These are phyloP conservation scores for Kazachstania taianensis DNA, from an alignment of 805 yeast species.

Conservation along the genomic window DNA sequence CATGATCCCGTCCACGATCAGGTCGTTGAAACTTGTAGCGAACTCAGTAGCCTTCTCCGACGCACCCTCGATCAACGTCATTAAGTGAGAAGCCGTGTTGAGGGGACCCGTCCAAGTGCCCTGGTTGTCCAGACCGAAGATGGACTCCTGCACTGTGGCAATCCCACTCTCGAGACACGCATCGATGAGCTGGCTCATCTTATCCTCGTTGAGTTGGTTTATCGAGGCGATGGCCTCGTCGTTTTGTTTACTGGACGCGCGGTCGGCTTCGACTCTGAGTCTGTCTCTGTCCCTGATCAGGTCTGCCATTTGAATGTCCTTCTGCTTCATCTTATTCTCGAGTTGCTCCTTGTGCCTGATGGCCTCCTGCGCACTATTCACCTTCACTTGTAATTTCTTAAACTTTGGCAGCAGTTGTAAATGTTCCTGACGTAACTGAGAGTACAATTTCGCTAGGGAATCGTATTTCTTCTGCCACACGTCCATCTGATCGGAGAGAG, in stretches of 20 bases:
- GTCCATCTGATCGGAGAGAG: slow-evolving; percentile 61
- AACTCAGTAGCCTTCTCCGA: slow-evolving; percentile 68
- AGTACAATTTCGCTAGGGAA: slow-evolving; percentile 76
- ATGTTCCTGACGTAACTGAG: slow-evolving; percentile 88
- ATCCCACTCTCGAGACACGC: slow-evolving; percentile 61
- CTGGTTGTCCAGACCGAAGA: slow-evolving; percentile 63
- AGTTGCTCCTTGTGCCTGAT: slow-evolving; percentile 70
- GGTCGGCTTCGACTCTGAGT: slow-evolving; percentile 64
- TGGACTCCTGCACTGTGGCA: slow-evolving; percentile 60
- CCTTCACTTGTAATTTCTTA: slow-evolving; percentile 76
- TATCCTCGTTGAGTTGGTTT: slow-evolving; percentile 29
- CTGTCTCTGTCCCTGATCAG: slow-evolving; percentile 83
- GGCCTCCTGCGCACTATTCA: slow-evolving; percentile 83
- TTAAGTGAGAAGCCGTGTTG: slow-evolving; percentile 6
- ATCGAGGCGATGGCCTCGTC: neutral
- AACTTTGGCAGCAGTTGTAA: slow-evolving; percentile 65
- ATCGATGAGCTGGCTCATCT: slow-evolving; percentile 51
- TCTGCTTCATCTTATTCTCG: slow-evolving; percentile 75
- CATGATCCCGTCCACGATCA: slow-evolving; percentile 61
- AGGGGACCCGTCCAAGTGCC: slow-evolving; percentile 16
- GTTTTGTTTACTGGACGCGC: slow-evolving; percentile 22
- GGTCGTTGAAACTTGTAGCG: slow-evolving; percentile 40
- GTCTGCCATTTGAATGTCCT: slow-evolving; percentile 81
- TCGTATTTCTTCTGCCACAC: slow-evolving; percentile 85
- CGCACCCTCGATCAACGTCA: slow-evolving; percentile 57